A percentile compares a stretch with the other conserved stretches of the same genome.
These are phyloP conservation scores for Lathyrus aphaca DNA, from an alignment of 306 rosid species.

Conservation along the genomic window DNA sequence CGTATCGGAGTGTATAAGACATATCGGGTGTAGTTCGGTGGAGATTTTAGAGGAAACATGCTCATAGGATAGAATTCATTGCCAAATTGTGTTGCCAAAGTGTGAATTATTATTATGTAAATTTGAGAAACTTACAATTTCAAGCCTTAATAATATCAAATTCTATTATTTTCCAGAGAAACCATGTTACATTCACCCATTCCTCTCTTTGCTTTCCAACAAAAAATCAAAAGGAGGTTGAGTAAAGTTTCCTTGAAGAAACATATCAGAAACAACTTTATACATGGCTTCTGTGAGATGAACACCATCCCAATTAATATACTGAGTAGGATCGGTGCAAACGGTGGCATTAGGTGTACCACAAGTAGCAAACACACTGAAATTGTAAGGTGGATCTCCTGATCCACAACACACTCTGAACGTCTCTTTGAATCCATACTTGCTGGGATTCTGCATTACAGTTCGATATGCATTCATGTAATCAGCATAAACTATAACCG, in stretches of 20 bases:
- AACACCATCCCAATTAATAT: slow-evolving; percentile 96
- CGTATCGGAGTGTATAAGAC: too few relatives aligned
- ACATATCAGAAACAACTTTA: slow-evolving; percentile 69
- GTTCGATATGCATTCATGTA: slow-evolving; percentile 72
- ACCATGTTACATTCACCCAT: slow-evolving; percentile 37
- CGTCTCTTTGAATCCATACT: slow-evolving; percentile 62
- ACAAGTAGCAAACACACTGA: slow-evolving; percentile 54
- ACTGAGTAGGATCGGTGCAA: slow-evolving; percentile 64
- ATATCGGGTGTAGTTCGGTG: too few relatives aligned
- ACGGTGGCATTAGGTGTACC: slow-evolving; percentile 60
- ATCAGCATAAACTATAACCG: slow-evolving; percentile 74
- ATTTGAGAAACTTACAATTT: neutral
- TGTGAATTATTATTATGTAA: too few relatives aligned
- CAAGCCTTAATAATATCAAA: slow-evolving; percentile 7
- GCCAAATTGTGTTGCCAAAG: too few relatives aligned
- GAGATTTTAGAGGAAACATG: too few relatives aligned
- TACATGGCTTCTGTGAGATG: slow-evolving; percentile 97
- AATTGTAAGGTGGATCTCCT: slow-evolving; percentile 76
- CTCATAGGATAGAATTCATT: too few relatives aligned
- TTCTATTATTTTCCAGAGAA: neutral
- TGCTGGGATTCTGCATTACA: slow-evolving; percentile 57
- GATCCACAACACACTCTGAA: slow-evolving; percentile 82
- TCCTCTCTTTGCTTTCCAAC: slow-evolving; percentile 57
- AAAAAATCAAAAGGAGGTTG: slow-evolving; percentile 70
- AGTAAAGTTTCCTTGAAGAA: slow-evolving; percentile 62